Percentiles rank a stretch among this genome's conserved stretches.
Evolutionary conservation across 495 filamentous ascomycete species (phyloP).

Genomic region (Evernia prunastri): DNA sequence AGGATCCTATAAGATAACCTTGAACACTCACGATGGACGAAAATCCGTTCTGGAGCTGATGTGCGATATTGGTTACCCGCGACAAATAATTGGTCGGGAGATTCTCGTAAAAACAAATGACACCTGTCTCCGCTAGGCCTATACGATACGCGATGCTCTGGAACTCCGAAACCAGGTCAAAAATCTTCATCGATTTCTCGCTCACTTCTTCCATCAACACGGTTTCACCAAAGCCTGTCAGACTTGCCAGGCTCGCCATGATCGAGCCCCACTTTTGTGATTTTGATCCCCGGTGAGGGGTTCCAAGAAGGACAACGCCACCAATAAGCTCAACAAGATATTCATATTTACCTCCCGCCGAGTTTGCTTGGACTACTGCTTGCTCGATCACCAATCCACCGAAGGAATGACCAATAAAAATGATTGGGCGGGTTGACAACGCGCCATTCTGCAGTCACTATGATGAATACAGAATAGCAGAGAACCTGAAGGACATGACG

Average conservation of each 20-base stretch:
- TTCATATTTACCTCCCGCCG: neutral
- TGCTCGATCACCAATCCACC: conserved; percentile 5
- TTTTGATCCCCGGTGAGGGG: neutral
- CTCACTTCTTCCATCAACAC: neutral
- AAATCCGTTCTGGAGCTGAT: neutral
- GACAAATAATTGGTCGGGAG: neutral
- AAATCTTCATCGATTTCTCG: neutral
- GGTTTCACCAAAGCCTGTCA: neutral
- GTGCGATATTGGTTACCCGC: neutral
- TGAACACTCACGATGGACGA: neutral
- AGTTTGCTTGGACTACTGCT: conserved; percentile 1
- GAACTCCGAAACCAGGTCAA: neutral
- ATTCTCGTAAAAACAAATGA: neutral
- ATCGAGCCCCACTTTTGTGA: conserved; percentile 5
- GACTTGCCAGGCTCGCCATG: neutral
- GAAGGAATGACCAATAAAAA: conserved; percentile 4
- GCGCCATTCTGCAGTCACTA: neutral
- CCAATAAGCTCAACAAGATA: neutral
- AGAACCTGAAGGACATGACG: neutral
- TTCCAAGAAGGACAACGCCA: neutral
- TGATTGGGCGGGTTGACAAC: neutral
- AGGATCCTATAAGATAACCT: neutral
- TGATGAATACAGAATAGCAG: neutral
- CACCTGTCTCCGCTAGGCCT: neutral
- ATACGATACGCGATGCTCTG: neutral